Evolutionary conservation across 352 stramenopile species (phyloP).

Genomic region (Saprolegnia diclina): DNA sequence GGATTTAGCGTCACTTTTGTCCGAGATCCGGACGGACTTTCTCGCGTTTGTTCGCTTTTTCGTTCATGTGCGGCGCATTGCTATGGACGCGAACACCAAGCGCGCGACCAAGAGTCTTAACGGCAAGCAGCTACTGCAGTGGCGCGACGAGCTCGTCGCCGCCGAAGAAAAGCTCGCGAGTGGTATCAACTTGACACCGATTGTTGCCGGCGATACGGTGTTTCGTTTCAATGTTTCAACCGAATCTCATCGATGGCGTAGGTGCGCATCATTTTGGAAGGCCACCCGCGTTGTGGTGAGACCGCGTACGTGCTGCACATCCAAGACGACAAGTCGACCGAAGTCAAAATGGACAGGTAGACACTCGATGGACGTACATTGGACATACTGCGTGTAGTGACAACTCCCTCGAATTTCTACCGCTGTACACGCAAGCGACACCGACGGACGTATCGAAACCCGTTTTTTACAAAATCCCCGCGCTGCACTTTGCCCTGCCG

Average conservation of each 20-base stretch:
- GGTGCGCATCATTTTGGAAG: conserved; percentile 63
- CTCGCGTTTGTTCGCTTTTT: conserved; percentile 57
- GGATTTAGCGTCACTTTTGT: conserved; percentile 52
- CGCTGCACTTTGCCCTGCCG: conserved; percentile 41
- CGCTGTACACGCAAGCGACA: conserved; percentile 48
- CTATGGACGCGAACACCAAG: conserved; percentile 24
- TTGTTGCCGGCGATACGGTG: conserved; percentile 45
- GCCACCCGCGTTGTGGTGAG: conserved; percentile 68
- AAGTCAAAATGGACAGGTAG: conserved; percentile 64
- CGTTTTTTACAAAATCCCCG: conserved; percentile 54
- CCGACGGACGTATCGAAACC: conserved; percentile 48
- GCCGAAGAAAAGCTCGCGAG: conserved; percentile 40
- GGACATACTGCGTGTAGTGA: conserved; percentile 32
- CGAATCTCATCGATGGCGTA: background rate
- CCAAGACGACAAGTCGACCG: conserved; percentile 47
- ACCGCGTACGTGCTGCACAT: conserved; percentile 65
- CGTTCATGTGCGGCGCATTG: conserved; percentile 19
- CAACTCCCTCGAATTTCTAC: conserved; percentile 72
- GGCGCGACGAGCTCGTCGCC: conserved; percentile 54
- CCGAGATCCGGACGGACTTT: conserved; percentile 69
- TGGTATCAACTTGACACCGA: conserved; percentile 28
- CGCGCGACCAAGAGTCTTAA: conserved; percentile 3
- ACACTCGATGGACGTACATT: background rate
- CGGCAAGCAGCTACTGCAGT: conserved; percentile 48
- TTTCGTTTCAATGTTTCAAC: background rate